Base-by-base conservation (phyloP, 148 eudicot species). In the Arbutus unedo region DNA sequence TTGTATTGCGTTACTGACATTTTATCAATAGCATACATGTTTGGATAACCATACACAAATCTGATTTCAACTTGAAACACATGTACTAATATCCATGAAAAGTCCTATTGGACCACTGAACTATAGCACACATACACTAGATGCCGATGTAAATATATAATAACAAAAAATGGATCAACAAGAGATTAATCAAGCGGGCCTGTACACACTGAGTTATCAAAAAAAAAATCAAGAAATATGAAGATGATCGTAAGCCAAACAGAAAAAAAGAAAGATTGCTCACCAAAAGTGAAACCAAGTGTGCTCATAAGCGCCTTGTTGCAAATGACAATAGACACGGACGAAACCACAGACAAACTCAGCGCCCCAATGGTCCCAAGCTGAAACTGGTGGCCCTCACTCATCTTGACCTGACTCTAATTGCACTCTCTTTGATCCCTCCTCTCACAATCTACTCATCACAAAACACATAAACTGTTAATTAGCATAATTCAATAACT, bases 231-330 rank as follows among this genome's bases (percentile, higher is more conserved):
- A 31, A 31, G 38, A 31, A 31, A 31, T 31, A 31, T 31, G 38
- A 10, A 49, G 0, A 3, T 10, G 56, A 1, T 59, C 54, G 0
- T 2, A 56, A 57, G 6, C 31, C 47, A 6, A 25, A 5, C 0
- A 56, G 25, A 11, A 49, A 60, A 80, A 80, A 31, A 5, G 60
- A 80, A 21, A 31, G 75, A 70, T 43, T 11, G 55, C 85, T 82
- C 49, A 81, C 90, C 87, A 64, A 88, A 88, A 74, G 81, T 76
- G 77, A 88, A 88, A 70, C 90, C 90, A 38, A 88, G 86, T 3
- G 90, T 79, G 84, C 86, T 88, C 5, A 88, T 88, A 60, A 88
- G 86, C 62, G 90, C 90, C 86, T 88, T 85, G 81, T 88, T 88
- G 72, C 90, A 88, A 73, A 88, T 85, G 81, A 88, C 90, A 41